Conservation (phyloP, 768 basidiomycete species). For the Rubroboletus pulcherrimus region DNA sequence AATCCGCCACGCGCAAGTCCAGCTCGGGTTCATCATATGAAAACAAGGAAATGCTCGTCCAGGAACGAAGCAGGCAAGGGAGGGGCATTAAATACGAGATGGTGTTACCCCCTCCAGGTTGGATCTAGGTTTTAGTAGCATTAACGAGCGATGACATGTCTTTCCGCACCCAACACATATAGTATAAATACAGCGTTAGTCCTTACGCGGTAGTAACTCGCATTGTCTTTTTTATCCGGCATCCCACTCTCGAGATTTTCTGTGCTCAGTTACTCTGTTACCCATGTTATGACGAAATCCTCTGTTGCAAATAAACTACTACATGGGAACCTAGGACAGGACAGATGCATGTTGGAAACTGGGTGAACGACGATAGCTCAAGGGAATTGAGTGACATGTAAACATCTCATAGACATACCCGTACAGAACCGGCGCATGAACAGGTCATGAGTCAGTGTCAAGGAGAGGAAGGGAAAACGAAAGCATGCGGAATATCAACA, state of each 20-base stretch:
- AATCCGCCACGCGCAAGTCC: constrained; percentile 1
- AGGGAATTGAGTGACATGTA: constrained; percentile 20
- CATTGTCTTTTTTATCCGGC: neutral
- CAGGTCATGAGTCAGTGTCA: constrained; percentile 29
- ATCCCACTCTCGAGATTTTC: neutral
- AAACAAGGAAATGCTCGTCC: constrained; percentile 8
- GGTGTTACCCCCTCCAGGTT: constrained; percentile 40
- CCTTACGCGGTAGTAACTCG: neutral
- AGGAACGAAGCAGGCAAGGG: constrained; percentile 15
- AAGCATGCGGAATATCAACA: constrained; percentile 28
- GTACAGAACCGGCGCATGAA: constrained; percentile 29
- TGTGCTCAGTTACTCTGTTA: neutral
- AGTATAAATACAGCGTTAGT: neutral
- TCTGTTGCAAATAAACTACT: constrained; percentile 19
- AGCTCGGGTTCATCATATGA: constrained; percentile 9
- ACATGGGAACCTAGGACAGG: constrained; percentile 21
- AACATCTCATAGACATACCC: constrained; percentile 28
- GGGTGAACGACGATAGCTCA: constrained; percentile 12
- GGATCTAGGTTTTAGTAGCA: constrained; percentile 36
- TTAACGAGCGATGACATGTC: neutral
- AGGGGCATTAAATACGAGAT: constrained; percentile 1
- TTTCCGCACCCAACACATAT: neutral
- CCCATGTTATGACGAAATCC: constrained; percentile 3
- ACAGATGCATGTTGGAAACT: constrained; percentile 16
- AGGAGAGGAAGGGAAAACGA: constrained; percentile 29